phyloP scores from a whole-genome alignment of 331 rosid species.

The Telfairia occidentalis region DNA sequence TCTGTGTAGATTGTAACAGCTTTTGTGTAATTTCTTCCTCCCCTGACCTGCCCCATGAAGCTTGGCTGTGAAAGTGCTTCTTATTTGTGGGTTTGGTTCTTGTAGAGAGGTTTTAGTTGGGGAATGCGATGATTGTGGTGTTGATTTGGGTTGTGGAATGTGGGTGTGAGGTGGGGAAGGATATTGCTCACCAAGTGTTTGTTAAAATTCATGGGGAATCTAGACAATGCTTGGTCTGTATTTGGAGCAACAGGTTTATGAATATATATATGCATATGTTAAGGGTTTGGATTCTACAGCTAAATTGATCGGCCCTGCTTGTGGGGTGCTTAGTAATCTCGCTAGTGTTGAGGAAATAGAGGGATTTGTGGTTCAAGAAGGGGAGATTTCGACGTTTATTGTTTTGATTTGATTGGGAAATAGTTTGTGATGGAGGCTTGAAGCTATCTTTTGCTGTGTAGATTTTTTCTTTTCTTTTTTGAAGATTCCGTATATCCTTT shows the following conservation, averaged over 20 bases:
- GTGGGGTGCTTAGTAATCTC: conserved; percentile 62
- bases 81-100: conserved; percentile 37
- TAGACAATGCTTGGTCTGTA: conserved; percentile 62
- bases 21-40: neutral
- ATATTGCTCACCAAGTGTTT: conserved; percentile 36
- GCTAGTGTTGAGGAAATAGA: conserved; percentile 61
- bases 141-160: conserved; percentile 54
- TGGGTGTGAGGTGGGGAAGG: conserved; percentile 44
- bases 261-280: conserved; percentile 38
- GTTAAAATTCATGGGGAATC: conserved; percentile 42
- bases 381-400: conserved; percentile 37
- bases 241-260: conserved; percentile 64
- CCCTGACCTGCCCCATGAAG: conserved; percentile 18
- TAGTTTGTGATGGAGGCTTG: neutral
- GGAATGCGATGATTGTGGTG: conserved; percentile 38
- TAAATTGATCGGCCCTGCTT: conserved; percentile 48
- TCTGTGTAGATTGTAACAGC: neutral
- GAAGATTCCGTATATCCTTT: conserved; percentile 4
- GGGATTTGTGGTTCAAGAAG: conserved; percentile 69
- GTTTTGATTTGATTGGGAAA: neutral
- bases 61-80: conserved; percentile 29
- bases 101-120: conserved; percentile 21
- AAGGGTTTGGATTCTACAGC: conserved; percentile 19
- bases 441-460: neutral
- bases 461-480: neutral